Percentiles rank a stretch among this genome's conserved stretches.
These are phyloP conservation scores for Ophiostoma novo-ulmi DNA, from an alignment of 2,329 filamentous ascomycete genomes.

Conservation along the genomic window DNA sequence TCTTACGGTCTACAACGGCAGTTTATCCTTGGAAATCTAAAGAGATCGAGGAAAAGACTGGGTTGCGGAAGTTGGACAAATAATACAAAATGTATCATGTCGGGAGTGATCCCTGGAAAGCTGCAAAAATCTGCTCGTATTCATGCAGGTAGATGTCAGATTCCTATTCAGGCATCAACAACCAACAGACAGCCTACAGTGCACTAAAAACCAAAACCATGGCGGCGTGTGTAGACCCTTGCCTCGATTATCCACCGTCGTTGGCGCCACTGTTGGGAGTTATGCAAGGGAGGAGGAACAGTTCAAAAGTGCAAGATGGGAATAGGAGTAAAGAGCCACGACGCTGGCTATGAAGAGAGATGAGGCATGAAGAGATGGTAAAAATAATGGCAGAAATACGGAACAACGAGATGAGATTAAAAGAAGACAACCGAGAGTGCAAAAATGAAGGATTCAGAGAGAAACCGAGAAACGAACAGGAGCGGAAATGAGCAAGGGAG, in stretches of 20 bases:
- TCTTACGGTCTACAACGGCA: background rate
- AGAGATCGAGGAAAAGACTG: background rate
- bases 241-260: background rate
- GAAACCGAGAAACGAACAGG: too few relatives aligned
- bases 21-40: background rate
- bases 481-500: background rate
- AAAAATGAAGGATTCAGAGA: too few relatives aligned
- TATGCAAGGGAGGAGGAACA: background rate
- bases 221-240: slow-evolving; percentile 1
- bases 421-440: too few relatives aligned
- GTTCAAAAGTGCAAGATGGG: too few relatives aligned
- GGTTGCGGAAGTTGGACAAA: too few relatives aligned
- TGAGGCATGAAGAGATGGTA: too few relatives aligned
- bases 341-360: too few relatives aligned
- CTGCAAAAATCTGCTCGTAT: background rate
- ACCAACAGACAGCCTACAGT: background rate
- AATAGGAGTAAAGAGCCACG: too few relatives aligned
- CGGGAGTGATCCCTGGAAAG: background rate
- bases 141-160: background rate
- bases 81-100: background rate
- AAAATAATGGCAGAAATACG: too few relatives aligned
- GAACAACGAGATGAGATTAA: too few relatives aligned
- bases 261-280: background rate
- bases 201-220: slow-evolving; percentile 2
- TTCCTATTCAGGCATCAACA: background rate